Evolutionary conservation across 1,139 yeast genomes (phyloP).

Genomic region (Chernovozyma sophiae-reginae): DNA sequence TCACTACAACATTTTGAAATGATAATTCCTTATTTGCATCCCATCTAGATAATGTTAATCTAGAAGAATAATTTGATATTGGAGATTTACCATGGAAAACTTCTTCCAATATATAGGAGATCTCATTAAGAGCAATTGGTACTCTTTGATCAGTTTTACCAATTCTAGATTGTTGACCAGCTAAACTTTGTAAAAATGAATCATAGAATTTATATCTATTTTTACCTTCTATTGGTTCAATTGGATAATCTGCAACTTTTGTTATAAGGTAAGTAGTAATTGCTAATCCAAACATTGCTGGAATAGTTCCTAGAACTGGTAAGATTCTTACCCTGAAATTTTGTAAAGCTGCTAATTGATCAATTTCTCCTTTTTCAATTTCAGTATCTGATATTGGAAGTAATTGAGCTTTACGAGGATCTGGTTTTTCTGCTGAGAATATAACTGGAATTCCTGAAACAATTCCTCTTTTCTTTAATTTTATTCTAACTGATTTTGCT

Average conservation of each 20-base stretch:
- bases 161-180: conserved; percentile 81
- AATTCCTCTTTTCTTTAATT: conserved; percentile 77
- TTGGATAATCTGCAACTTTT: conserved; percentile 78
- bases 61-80: conserved; percentile 77
- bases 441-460: conserved; percentile 77
- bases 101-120: conserved; percentile 85
- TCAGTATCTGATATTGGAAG: conserved; percentile 82
- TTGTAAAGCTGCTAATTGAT: conserved; percentile 78
- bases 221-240: conserved; percentile 88
- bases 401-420: conserved; percentile 84
- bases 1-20: conserved; percentile 71
- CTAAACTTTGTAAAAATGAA: conserved; percentile 72
- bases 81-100: conserved; percentile 90
- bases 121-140: conserved; percentile 68
- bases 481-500: conserved; percentile 81
- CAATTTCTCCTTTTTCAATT: conserved; percentile 75
- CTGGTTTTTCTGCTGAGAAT: conserved; percentile 93
- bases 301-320: conserved; percentile 95
- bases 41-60: conserved; percentile 82
- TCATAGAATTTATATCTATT: conserved; percentile 82
- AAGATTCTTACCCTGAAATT: conserved; percentile 90
- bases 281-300: conserved; percentile 91
- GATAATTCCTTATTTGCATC: conserved; percentile 56
- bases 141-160: conserved; percentile 67
- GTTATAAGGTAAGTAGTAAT: conserved; percentile 83